phyloP scores from a whole-genome alignment of 1,284 basidiomycete genomes.

The Leucoagaricus sp. region DNA sequence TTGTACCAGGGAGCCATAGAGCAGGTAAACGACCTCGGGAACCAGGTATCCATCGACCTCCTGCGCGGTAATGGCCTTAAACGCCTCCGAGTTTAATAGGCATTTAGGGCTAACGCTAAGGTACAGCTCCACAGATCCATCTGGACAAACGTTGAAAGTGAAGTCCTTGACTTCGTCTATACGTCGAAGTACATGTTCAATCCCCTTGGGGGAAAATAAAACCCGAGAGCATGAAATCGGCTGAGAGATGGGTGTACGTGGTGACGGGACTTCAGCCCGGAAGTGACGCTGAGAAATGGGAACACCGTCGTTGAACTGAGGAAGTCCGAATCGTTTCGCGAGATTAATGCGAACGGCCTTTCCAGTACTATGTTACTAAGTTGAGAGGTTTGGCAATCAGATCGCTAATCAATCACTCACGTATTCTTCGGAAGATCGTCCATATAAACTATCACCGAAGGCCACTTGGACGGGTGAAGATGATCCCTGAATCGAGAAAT shows the following conservation, averaged over 20 bases:
- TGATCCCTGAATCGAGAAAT: conserved; percentile 26
- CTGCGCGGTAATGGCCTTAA: conserved; percentile 23
- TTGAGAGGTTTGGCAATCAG: no score
- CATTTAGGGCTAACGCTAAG: conserved; percentile 7
- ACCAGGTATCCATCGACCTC: conserved; percentile 39
- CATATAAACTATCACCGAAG: conserved; percentile 45
- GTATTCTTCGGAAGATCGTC: conserved; percentile 44
- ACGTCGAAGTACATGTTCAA: conserved; percentile 47
- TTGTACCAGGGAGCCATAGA: conserved; percentile 26
- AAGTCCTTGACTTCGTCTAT: conserved; percentile 53
- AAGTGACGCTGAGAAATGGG: conserved; percentile 40
- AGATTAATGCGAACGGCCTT: conserved; percentile 47
- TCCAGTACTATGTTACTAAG: conserved; percentile 32
- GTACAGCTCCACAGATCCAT: conserved; percentile 26
- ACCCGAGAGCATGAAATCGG: conserved; percentile 40
- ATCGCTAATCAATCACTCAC: conserved; percentile 14
- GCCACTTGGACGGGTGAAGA: conserved; percentile 50
- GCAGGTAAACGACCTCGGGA: conserved; percentile 34
- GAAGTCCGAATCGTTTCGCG: conserved; percentile 39
- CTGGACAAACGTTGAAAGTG: conserved; percentile 34
- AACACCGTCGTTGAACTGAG: conserved; percentile 34
- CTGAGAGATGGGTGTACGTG: conserved; percentile 34
- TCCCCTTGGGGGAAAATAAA: conserved; percentile 28
- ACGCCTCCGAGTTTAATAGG: conserved; percentile 14
- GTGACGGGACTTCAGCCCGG: conserved; percentile 36